Base-by-base conservation (phyloP, 352 stramenopile genomes). In the Heterotrichella gracilis region DNA sequence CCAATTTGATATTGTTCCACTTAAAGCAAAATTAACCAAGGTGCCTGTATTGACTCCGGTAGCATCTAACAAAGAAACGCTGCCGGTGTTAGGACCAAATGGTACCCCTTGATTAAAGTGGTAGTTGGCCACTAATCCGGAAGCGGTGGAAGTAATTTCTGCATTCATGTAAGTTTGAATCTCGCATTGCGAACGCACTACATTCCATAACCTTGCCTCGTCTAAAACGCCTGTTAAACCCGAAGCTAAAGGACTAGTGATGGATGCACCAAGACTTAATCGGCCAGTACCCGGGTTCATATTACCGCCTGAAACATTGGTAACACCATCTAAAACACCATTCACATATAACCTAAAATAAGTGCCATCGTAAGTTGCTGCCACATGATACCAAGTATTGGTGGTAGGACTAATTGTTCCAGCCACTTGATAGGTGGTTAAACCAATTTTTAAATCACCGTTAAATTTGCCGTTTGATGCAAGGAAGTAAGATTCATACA, bases 1-100 rank as follows among this genome's bases (percentile, higher is more conserved):
- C 41, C 41, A 66, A 66, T 66, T 66, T n/a, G 41, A 66, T 66
- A 22, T 66, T 24, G 41, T 66, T n/a, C 41, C 41, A 66, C n/a
- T 66, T 24, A 66, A 22, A 24, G 41, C 41, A 66, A 66, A 66
- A 66, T 66, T 66, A 66, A 24, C 21, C 23, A 66, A 22, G 21
- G 41, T 66, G 23, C 41, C 41, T 22, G 41, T 66, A 22, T 66
- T 66, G 23, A 24, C 23, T 66, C 41, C 41, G 23, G n/a, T 66
- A 66, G 41, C 41, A 66, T 66, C 41, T 24, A 22, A 24, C 23
- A 66, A 66, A n/a, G 41, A 66, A n/a, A 22, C 23, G 23, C 21
- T 22, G 23, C 41, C 41, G 23, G 41, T 22, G 23, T 66, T 66
- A 24, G 41, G 21, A 24, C 41, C 41, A 66, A 24, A 24, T 66